Evolutionary conservation across 768 basidiomycete species (phyloP).

Genomic region (Porpolomopsis calyptriformis): DNA sequence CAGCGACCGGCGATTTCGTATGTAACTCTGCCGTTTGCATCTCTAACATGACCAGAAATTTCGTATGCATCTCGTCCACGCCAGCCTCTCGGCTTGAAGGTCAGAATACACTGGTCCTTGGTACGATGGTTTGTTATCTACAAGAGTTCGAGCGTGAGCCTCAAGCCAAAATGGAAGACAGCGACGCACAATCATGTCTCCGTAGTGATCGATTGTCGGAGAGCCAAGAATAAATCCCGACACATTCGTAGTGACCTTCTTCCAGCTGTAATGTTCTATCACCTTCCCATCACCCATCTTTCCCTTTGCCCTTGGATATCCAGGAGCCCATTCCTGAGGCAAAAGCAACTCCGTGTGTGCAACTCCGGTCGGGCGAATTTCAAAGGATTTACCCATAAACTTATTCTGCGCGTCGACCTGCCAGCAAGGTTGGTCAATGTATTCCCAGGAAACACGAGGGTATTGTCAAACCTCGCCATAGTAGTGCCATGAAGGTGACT

Average conservation of each 20-base stretch:
- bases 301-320: slow-evolving; percentile 50
- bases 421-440: background rate
- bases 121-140: slow-evolving; percentile 86
- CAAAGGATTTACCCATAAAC: slow-evolving; percentile 94
- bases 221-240: slow-evolving; percentile 90
- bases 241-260: slow-evolving; percentile 84
- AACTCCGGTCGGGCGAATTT: slow-evolving; percentile 91
- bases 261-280: slow-evolving; percentile 89
- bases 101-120: slow-evolving; percentile 74
- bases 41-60: slow-evolving; percentile 76
- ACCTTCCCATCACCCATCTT: slow-evolving; percentile 40
- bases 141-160: slow-evolving; percentile 4
- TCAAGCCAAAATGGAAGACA: background rate
- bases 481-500: slow-evolving; percentile 83
- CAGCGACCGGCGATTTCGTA: slow-evolving; percentile 93
- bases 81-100: slow-evolving; percentile 96
- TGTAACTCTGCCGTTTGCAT: slow-evolving; percentile 48
- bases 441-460: background rate
- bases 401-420: slow-evolving; percentile 95
- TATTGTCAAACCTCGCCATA: slow-evolving; percentile 61
- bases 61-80: slow-evolving; percentile 85
- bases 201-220: slow-evolving; percentile 86
- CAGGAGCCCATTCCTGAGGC: slow-evolving; percentile 50
- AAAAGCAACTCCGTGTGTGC: slow-evolving; percentile 80
- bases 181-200: slow-evolving; percentile 77